Evolutionary conservation across 2,329 filamentous ascomycete genomes (phyloP), one percentile per base, ranked within the genome.

Genomic region (Myrmaecium sp.): DNA sequence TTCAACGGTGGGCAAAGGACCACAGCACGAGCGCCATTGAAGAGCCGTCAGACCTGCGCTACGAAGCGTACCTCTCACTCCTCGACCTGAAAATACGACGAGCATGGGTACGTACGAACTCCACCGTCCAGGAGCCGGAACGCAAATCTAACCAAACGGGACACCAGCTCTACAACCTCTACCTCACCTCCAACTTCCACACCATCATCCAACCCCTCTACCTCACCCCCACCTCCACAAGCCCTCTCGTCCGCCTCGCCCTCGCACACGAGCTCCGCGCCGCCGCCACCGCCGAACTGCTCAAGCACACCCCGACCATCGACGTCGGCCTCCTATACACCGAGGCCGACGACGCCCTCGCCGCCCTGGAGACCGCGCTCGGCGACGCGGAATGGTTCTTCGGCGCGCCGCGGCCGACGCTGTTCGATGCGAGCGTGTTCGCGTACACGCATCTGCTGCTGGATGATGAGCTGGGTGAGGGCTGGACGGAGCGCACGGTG

Each of bases 341-440:
- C 7, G 66, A 74, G 35, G 72, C 72, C 3, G 60, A 58, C 14
- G 63, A 66, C 27, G 74, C 74, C 1, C 69, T 78, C 32, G 55
- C 60, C 20, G 69, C 74, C 2, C 51, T 81, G 6, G 67, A 69
- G 2, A 57, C 51, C 12, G 41, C 76, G 6, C 54, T 81, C 6
- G 69, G 62, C 1, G 49, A 63, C 1, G 50, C 69, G 19, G 41
- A 54, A 11, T 75, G 70, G 59, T 79, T 77, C 47, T 76, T 74
- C 41, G 62, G 57, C 4, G 45, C 48, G 30, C 26, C 49, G 16
- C 46, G 51, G 10, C 81, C 86, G 0, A 70, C 73, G 0, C 44
- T 86, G 14, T 86, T 95, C 39, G 89, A 98, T 52, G 84, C 86
- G 5, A 72, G 70, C 28, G 69, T 95, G 2, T 95, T 94, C 54